Conservation (phyloP, 495 filamentous ascomycete species). For the Talaromyces nanjingensis region DNA sequence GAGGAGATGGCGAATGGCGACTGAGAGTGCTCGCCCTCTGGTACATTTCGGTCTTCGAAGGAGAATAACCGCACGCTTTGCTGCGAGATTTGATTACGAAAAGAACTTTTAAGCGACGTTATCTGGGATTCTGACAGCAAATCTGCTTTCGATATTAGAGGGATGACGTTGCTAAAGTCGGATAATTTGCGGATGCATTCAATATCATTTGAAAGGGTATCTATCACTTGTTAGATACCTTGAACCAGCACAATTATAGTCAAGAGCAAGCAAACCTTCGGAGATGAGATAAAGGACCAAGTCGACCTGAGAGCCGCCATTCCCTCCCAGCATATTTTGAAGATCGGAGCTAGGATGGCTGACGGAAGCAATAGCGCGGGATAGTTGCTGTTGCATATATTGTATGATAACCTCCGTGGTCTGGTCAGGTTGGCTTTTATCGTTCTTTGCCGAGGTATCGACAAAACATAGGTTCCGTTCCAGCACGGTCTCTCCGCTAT, state of each 20-base stretch:
- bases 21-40: slow-evolving; percentile 22
- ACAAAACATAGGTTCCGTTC: slow-evolving; percentile 95
- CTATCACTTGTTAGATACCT: slow-evolving; percentile 33
- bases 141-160: slow-evolving; percentile 76
- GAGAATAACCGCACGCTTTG: slow-evolving; percentile 62
- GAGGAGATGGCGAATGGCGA: slow-evolving; percentile 78
- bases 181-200: slow-evolving; percentile 69
- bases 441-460: slow-evolving; percentile 65
- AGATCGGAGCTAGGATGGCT: slow-evolving; percentile 64
- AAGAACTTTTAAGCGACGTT: slow-evolving; percentile 48
- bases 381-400: slow-evolving; percentile 71
- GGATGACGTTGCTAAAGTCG: slow-evolving; percentile 79
- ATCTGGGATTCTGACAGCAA: slow-evolving; percentile 55
- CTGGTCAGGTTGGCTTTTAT: slow-evolving; percentile 56
- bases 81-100: slow-evolving; percentile 47
- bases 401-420: slow-evolving; percentile 57
- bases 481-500: slow-evolving; percentile 70
- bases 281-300: slow-evolving; percentile 75
- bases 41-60: slow-evolving; percentile 40
- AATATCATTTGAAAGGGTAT: slow-evolving; percentile 64
- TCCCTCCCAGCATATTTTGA: slow-evolving; percentile 71
- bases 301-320: slow-evolving; percentile 85
- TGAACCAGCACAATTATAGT: neutral
- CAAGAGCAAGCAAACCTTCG: slow-evolving; percentile 42
- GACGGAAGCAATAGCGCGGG: slow-evolving; percentile 53